Percentiles rank a stretch among this genome's conserved stretches.
Evolutionary conservation across 2,329 filamentous ascomycete genomes (phyloP).

Genomic region (Fusarium incarnatum): DNA sequence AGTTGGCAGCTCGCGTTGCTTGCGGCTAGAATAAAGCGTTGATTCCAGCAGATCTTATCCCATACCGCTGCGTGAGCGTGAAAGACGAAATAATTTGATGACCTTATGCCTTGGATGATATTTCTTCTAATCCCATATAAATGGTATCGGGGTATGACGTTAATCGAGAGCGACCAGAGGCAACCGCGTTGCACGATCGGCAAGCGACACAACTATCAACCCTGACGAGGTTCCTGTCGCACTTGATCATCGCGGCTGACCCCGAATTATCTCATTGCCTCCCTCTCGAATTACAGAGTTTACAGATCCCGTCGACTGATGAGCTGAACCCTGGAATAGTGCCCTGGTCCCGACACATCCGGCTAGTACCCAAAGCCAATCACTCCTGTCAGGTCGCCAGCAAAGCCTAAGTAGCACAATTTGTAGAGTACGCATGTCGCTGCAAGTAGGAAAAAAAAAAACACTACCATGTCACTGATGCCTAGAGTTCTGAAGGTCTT

Average conservation of each 20-base stretch:
- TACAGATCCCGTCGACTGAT: background rate
- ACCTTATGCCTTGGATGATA: background rate
- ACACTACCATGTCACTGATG: background rate
- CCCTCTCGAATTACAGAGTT: background rate
- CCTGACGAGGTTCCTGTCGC: background rate
- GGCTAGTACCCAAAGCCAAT: background rate
- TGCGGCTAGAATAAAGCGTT: background rate
- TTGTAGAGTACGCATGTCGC: background rate
- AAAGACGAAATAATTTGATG: background rate
- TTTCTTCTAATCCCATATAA: background rate
- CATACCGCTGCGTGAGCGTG: background rate
- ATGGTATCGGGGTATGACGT: background rate
- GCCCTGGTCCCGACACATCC: background rate
- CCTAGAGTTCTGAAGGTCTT: background rate
- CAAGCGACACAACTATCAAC: background rate
- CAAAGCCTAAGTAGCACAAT: background rate
- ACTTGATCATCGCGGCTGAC: background rate
- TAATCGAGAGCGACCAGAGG: background rate
- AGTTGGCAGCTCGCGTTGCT: background rate
- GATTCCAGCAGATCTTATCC: background rate
- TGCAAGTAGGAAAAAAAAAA: background rate
- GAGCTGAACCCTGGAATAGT: background rate
- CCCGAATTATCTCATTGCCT: no score
- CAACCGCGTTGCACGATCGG: background rate
- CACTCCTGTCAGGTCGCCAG: background rate